These are phyloP conservation scores for Aspergillus aculeatinus DNA, from an alignment of 2,329 filamentous ascomycete genomes.

Conservation along the genomic window DNA sequence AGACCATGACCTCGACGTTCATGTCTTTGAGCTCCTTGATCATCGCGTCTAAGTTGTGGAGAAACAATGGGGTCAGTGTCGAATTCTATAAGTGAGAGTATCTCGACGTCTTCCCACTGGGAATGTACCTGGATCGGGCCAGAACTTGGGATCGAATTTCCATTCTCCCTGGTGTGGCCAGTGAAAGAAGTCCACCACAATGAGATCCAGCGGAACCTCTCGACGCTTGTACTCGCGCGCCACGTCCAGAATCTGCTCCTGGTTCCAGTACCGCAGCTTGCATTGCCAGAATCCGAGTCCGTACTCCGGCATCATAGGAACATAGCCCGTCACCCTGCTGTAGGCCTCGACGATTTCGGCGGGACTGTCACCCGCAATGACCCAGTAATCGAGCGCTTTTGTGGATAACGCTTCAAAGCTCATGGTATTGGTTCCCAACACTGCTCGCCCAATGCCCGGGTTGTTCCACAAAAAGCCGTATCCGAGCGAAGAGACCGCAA, in stretches of 20 bases:
- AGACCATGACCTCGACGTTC: slow-evolving; percentile 66
- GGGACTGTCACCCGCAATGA: slow-evolving; percentile 59
- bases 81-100: neutral
- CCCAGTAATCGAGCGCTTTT: slow-evolving; percentile 61
- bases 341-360: slow-evolving; percentile 59
- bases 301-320: slow-evolving; percentile 68
- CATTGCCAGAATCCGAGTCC: slow-evolving; percentile 69
- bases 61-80: too few species aligned
- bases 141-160: slow-evolving; percentile 64
- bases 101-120: neutral
- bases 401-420: slow-evolving; percentile 62
- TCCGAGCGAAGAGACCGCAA: slow-evolving; percentile 58
- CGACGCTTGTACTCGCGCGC: slow-evolving; percentile 60
- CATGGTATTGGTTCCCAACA: slow-evolving; percentile 62
- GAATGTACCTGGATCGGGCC: slow-evolving; percentile 59
- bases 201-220: slow-evolving; percentile 60
- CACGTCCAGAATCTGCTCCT: slow-evolving; percentile 61
- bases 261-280: slow-evolving; percentile 65
- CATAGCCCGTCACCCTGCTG: slow-evolving; percentile 56
- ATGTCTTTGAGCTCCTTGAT: slow-evolving; percentile 59
- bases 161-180: slow-evolving; percentile 68
- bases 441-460: slow-evolving; percentile 59
- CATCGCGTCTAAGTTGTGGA: slow-evolving; percentile 54
- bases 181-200: slow-evolving; percentile 69
- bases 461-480: slow-evolving; percentile 69